These are phyloP conservation scores for Penicillium aurantiogriseum DNA, from an alignment of 2,329 filamentous ascomycete species.

Conservation along the genomic window DNA sequence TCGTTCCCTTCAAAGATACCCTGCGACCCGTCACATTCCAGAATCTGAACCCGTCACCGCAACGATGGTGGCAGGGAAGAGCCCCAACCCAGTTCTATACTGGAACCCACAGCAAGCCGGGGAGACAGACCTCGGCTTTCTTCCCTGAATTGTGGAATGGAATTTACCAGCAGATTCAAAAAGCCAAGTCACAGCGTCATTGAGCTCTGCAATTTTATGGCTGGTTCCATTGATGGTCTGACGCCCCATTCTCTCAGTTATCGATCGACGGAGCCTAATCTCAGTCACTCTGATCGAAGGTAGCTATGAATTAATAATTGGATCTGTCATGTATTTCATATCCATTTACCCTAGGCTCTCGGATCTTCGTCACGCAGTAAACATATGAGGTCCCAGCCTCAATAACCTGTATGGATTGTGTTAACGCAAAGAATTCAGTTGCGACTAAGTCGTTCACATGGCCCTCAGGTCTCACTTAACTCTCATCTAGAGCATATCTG, in stretches of 20 bases:
- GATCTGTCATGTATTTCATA: not conserved
- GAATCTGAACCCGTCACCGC: conserved; percentile 36
- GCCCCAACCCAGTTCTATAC: conserved; percentile 42
- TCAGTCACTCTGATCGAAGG: not conserved
- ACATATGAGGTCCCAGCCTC: not conserved
- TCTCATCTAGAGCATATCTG: not conserved
- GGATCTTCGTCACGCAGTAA: not conserved
- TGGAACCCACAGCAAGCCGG: conserved; percentile 37
- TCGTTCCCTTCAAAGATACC: conserved; percentile 35
- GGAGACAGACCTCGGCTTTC: conserved; percentile 38
- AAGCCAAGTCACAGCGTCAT: conserved; percentile 5
- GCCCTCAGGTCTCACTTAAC: not conserved
- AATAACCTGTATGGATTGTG: not conserved
- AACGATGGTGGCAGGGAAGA: conserved; percentile 40
- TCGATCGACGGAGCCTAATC: not conserved
- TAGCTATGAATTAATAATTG: not conserved
- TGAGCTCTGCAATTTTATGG: not conserved
- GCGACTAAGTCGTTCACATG: not conserved
- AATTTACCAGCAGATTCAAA: conserved; percentile 43
- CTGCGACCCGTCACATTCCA: conserved; percentile 44
- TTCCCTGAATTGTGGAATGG: conserved; percentile 46
- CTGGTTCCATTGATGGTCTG: not conserved
- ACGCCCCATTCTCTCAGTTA: not conserved
- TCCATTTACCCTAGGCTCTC: not conserved
- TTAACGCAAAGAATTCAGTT: not conserved